Evolutionary conservation across 192 early-diverging fungal species (phyloP), one percentile per base, ranked within the genome.

Genomic region (Podochytrium sp.): DNA sequence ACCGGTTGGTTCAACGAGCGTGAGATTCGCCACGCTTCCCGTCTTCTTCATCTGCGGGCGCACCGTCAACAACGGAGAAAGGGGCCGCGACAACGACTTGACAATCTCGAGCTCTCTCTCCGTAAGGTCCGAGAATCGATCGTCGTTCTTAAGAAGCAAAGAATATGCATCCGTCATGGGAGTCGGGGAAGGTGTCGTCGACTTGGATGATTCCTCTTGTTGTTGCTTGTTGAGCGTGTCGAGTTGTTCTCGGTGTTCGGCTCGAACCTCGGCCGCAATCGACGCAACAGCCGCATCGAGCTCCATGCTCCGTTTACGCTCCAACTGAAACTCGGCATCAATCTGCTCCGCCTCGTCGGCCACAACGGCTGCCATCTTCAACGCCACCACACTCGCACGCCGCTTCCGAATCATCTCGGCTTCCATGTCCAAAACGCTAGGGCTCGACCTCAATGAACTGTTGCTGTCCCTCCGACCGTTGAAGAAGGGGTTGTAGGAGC

Each of bases 271-370:
- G 10, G 43, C 5, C 3, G 42, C 27, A 23, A 51, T 23, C 30
- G 18, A 6, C 34, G 41, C 41, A n/a, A 5, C 23, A 16, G 27
- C 18, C 16, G 34, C 43, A 4, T 2, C 29, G 4, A 20, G 5
- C 32, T 69, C 66, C 27, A 38, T n/a, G 1, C 52, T 51, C 18
- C 32, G 23, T 23, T 35, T 0, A 14, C 47, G 41, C 10, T 37
- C 66, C 5, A 2, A 27, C 20, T 27, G 38, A 37, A 74, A 74
- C 42, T 63, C 72, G 38, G 4, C 72, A 39, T 74, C 60, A 34
- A 74, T 74, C 29, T 47, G 10, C 10, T 32, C 16, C 6, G 60
- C 72, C 30, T 74, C 72, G 25, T 60, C 61, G 12, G 72, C 72
- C 0, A 74, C 33, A n/a, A 47, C 72, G 25, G 30, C 57, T 6